phyloP scores from a whole-genome alignment of 2,329 filamentous ascomycete species.

The Dryadomyces sulphureus region DNA sequence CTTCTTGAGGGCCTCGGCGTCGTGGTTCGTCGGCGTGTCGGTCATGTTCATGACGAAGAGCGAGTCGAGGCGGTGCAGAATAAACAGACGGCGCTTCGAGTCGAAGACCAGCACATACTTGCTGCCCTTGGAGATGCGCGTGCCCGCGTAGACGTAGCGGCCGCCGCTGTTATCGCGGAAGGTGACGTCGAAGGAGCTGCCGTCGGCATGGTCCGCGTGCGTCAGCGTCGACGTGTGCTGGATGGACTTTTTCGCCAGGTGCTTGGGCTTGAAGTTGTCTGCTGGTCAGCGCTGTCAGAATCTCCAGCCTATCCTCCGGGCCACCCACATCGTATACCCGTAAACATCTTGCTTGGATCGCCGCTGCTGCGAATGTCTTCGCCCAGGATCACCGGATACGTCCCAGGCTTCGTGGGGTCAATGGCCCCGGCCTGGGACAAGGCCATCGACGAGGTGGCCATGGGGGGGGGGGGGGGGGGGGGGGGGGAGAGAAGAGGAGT shows the following conservation, averaged over 20 bases:
- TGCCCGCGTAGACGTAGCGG: slow-evolving; percentile 46
- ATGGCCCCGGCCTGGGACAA: slow-evolving; percentile 21
- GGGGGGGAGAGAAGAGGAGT: not conserved
- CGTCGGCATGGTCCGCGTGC: slow-evolving; percentile 22
- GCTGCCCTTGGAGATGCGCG: slow-evolving; percentile 37
- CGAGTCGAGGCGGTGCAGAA: slow-evolving; percentile 69
- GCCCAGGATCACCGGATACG: slow-evolving; percentile 50
- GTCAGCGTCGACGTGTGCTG: slow-evolving; percentile 15
- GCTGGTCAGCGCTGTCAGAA: not conserved
- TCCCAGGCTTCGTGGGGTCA: slow-evolving; percentile 43
- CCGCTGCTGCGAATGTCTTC: slow-evolving; percentile 41
- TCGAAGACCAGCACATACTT: slow-evolving; percentile 65
- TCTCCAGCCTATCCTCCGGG: not conserved
- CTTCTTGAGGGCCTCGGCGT: slow-evolving; percentile 47
- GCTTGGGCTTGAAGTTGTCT: slow-evolving; percentile 49
- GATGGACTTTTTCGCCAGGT: slow-evolving; percentile 27
- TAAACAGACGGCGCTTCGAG: slow-evolving; percentile 55
- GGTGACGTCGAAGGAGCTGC: slow-evolving; percentile 39
- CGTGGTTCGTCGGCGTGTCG: slow-evolving; percentile 49
- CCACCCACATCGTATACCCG: slow-evolving; percentile 42
- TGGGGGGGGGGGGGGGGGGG: not conserved
- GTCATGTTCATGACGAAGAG: slow-evolving; percentile 78
- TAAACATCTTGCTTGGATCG: slow-evolving; percentile 36
- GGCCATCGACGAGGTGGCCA: slow-evolving; percentile 11
- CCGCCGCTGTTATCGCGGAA: slow-evolving; percentile 36